phyloP scores from a whole-genome alignment of 176 grass and related monocot species.

The Oryza longistaminata region DNA sequence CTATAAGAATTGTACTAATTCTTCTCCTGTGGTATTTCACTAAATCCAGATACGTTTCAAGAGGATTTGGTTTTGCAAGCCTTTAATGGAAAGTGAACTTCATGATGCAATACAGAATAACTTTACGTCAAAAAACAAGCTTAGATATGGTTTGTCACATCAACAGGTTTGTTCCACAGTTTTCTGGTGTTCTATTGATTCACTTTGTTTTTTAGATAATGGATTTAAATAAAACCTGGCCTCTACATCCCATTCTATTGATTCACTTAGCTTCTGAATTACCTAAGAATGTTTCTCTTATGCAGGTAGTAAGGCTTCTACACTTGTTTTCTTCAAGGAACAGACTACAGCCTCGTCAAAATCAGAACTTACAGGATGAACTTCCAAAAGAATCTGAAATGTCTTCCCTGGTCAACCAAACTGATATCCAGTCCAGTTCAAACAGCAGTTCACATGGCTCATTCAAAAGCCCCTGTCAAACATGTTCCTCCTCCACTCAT shows the following conservation, averaged over 20 bases:
- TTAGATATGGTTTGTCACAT: conserved; percentile 42
- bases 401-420: conserved; percentile 46
- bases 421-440: conserved; percentile 45
- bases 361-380: conserved; percentile 31
- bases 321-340: conserved; percentile 58
- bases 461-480: conserved; percentile 45
- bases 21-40: not conserved
- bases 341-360: conserved; percentile 34
- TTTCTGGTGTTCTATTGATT: conserved; percentile 17
- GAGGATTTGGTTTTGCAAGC: conserved; percentile 65
- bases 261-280: conserved; percentile 23
- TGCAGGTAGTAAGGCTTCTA: conserved; percentile 58
- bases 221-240: too few species aligned
- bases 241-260: not conserved
- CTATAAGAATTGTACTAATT: not conserved
- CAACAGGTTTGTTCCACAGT: conserved; percentile 48
- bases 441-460: conserved; percentile 45
- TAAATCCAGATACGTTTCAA: conserved; percentile 57
- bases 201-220: not conserved
- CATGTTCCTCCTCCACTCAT: conserved; percentile 49
- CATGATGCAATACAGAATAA: conserved; percentile 31
- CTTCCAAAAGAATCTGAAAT: conserved; percentile 27
- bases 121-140: conserved; percentile 31
- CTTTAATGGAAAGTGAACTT: conserved; percentile 50
- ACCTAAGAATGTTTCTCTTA: conserved; percentile 30